Evolutionary conservation across 441 rosid species (phyloP), one percentile per base, ranked within the genome.

Genomic region (Viola pubescens): DNA sequence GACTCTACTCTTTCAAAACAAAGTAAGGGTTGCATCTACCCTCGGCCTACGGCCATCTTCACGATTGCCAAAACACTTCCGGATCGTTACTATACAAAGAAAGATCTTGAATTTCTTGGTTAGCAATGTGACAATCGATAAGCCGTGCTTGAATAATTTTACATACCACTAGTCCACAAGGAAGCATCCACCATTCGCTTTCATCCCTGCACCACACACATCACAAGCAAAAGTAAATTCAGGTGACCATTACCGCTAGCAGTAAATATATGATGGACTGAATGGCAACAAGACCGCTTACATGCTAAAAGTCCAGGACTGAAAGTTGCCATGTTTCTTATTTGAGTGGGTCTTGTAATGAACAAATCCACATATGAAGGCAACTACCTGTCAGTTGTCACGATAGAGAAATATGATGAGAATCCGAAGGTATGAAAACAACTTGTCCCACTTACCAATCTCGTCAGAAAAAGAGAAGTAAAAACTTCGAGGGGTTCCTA

Each of bases 171-270:
- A 87, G 74, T 45, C 92, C 92, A 4, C 73, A 77, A 26, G 97
- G 92, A 71, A 90, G 87, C 79, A 90, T 80, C 97, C 97, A 90
- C 97, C 95, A 90, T 63, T 87, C 97, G 39, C 90, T 87, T 77
- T 90, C 97, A 67, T 90, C 97, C 94, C 97, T 90, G 71, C 74
- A 65, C 43, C 39, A 52, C 37, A 0, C 4, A 4, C 60, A 26
- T 9, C 6, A 61, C 9, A 42, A n/a, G 48, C 48, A 58, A 7
- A 8, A 4, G 14, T 43, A 26, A 37, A 9, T 8, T 12, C 4
- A 13, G 34, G n/a, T 47, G 40, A 7, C 16, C 16, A 26, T 26
- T 26, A 26, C 37, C 8, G 4, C 14, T 52, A 37, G 40, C 13
- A 45, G 55, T 11, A 8, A 7, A 39, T 51, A 43, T 26, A 9